Evolutionary conservation across 2,329 filamentous ascomycete genomes (phyloP).

Genomic region (Eutypella sp.): DNA sequence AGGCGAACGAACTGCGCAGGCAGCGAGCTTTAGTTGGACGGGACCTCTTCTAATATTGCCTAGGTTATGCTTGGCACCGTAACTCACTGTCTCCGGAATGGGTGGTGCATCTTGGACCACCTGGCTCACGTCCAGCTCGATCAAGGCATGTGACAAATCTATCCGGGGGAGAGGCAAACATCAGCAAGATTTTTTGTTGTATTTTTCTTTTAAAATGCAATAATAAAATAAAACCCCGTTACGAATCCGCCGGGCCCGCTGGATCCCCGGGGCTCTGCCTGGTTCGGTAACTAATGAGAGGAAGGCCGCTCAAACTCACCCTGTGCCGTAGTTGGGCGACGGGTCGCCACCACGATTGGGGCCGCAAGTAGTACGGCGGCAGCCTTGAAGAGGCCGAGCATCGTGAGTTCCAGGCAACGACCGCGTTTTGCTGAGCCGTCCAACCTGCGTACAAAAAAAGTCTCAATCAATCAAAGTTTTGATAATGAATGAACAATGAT

Average conservation of each 20-base stretch:
- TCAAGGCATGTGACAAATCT: conserved; percentile 17
- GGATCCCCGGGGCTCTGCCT: neutral
- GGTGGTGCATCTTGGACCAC: conserved; percentile 11
- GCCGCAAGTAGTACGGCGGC: conserved; percentile 31
- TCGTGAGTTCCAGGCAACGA: conserved; percentile 22
- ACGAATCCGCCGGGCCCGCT: neutral
- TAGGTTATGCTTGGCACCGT: neutral
- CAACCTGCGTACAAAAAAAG: no score
- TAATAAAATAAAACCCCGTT: neutral
- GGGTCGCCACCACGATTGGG: conserved; percentile 29
- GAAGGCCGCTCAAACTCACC: conserved; percentile 7
- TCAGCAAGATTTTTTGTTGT: no score
- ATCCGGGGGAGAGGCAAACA: neutral
- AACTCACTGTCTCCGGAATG: conserved; percentile 20
- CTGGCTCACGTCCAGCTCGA: conserved; percentile 19
- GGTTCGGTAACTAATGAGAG: no score
- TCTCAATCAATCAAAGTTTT: no score
- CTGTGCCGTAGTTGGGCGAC: conserved; percentile 12
- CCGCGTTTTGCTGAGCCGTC: conserved; percentile 1
- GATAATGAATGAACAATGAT: no score
- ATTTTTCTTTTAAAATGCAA: no score
- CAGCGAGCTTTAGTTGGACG: conserved; percentile 8
- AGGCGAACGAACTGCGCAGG: conserved; percentile 31
- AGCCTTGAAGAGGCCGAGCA: conserved; percentile 30
- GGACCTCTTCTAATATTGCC: neutral